These are phyloP conservation scores for Aspergillus pseudoglaucus DNA, from an alignment of 2,329 filamentous ascomycete species.

Conservation along the genomic window DNA sequence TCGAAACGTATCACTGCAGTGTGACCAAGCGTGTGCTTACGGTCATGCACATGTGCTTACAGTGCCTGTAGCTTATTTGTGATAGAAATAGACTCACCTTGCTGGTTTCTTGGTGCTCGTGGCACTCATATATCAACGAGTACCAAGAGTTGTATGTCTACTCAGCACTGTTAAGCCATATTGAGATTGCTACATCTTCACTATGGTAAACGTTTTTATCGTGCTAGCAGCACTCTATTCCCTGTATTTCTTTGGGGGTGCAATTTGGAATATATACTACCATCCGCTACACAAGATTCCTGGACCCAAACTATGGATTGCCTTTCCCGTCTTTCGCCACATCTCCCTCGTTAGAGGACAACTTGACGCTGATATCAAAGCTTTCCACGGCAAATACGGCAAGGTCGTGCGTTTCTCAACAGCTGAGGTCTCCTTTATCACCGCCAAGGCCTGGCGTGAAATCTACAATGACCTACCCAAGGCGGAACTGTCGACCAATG, in stretches of 20 bases:
- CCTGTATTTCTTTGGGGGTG: background rate
- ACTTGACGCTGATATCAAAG: slow-evolving; percentile 5
- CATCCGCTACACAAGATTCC: slow-evolving; percentile 10
- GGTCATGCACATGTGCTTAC: too few relatives aligned
- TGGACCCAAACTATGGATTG: slow-evolving; percentile 11
- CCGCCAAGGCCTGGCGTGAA: slow-evolving; percentile 18
- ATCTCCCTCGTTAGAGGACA: slow-evolving; percentile 5
- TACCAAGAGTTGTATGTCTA: too few relatives aligned
- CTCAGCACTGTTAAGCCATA: too few relatives aligned
- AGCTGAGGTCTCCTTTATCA: slow-evolving; percentile 26
- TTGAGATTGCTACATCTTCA: too few relatives aligned
- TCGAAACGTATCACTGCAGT: too few relatives aligned
- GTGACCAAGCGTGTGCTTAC: too few relatives aligned
- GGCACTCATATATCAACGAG: too few relatives aligned
- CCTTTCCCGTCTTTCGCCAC: slow-evolving; percentile 8
- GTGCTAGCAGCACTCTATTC: background rate
- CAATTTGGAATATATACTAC: slow-evolving; percentile 12
- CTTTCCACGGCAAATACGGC: slow-evolving; percentile 9
- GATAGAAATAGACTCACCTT: background rate
- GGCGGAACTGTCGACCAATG: slow-evolving; percentile 1
- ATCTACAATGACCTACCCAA: slow-evolving; percentile 19
- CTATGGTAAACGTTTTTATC: too few relatives aligned
- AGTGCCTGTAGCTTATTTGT: background rate
- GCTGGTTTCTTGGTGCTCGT: too few relatives aligned
- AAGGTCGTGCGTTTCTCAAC: slow-evolving; percentile 25